These are phyloP conservation scores for Termitomyces heimii DNA, from an alignment of 768 basidiomycete genomes.

Conservation along the genomic window DNA sequence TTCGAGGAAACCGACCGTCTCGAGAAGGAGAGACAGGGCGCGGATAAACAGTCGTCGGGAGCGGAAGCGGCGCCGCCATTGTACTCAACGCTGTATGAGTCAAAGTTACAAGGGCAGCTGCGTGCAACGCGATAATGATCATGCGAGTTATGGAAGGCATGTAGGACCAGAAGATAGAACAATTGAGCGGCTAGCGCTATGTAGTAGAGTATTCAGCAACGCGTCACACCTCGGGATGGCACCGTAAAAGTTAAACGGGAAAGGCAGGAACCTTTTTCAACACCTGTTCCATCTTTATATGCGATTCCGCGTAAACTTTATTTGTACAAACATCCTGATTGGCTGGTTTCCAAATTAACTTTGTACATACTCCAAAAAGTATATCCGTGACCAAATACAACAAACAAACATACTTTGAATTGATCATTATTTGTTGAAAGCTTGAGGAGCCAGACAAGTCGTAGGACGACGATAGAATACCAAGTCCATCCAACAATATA, in stretches of 20 bases:
- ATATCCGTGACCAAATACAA: no score
- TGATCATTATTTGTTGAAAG: no score
- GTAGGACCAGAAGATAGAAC: conserved; percentile 6
- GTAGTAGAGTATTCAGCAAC: conserved; percentile 4
- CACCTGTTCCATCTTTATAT: conserved; percentile 10
- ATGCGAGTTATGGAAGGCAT: conserved; percentile 31
- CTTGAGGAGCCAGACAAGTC: no score
- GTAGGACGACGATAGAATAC: no score
- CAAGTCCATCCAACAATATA: no score
- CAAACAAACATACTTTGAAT: no score
- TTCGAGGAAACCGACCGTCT: neutral
- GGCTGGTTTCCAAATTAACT: conserved; percentile 1
- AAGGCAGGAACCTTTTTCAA: neutral
- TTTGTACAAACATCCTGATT: conserved; percentile 14
- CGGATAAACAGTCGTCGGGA: conserved; percentile 17
- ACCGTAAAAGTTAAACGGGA: conserved; percentile 5
- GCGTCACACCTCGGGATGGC: conserved; percentile 7
- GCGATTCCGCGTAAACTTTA: conserved; percentile 11
- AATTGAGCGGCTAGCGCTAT: conserved; percentile 25
- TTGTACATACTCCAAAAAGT: no score
- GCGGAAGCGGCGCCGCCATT: conserved; percentile 32
- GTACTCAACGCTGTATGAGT: conserved; percentile 18
- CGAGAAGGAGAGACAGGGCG: conserved; percentile 15
- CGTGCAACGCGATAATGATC: conserved; percentile 33
- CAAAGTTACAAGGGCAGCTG: conserved; percentile 30